Base-by-base conservation (phyloP, 352 stramenopile genomes). In the Pythium dissimile region DNA sequence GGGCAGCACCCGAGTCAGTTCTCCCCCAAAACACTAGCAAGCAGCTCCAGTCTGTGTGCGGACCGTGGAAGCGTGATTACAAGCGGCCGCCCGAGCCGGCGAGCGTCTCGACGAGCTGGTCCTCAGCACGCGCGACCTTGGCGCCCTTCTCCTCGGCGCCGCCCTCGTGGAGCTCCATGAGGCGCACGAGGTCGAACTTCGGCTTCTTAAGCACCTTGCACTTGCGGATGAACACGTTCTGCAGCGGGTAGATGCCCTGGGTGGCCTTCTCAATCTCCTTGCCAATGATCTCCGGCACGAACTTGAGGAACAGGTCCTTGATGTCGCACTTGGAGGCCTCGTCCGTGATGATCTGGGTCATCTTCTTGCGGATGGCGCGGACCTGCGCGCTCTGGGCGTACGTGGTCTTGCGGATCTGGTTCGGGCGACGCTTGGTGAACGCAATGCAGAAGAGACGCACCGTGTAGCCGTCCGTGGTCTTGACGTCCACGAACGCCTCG, bases 181-280 rank as follows among this genome's bases (percentile, higher is more conserved):
- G 84, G 73, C 98, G 97, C 54, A 96, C 96, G 37, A 99, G 76
- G 89, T 99, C 98, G 73, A 99, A 99, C 89, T 99, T 99, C 50
- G 97, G 97, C 89, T 99, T 99, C 93, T 99, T 99, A 34, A 99
- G 87, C 47, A 99, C 97, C 95, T 99, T 99, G 62, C 98, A 97
- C 94, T 99, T 99, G 66, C 97, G 95, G 75, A 99, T 98, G 90
- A 96, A 99, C 56, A 97, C 92, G 77, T 99, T 98, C 84, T 99
- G 97, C 60, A 99, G 86, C 49, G 97, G 97, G 92, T 98, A 99
- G 80, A 99, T 98, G 69, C 87, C 84, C 68, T 98, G 92, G 39
- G 91, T 97, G 54, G 94, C 88, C 80, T 98, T 97, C 65, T 98
- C 95, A 69, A 99, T 99, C 66, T 99, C 89, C 69, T 98, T 96